Evolutionary conservation across 2,329 filamentous ascomycete species (phyloP), one percentile per base, ranked within the genome.

Genomic region (Xylariaceae sp.): DNA sequence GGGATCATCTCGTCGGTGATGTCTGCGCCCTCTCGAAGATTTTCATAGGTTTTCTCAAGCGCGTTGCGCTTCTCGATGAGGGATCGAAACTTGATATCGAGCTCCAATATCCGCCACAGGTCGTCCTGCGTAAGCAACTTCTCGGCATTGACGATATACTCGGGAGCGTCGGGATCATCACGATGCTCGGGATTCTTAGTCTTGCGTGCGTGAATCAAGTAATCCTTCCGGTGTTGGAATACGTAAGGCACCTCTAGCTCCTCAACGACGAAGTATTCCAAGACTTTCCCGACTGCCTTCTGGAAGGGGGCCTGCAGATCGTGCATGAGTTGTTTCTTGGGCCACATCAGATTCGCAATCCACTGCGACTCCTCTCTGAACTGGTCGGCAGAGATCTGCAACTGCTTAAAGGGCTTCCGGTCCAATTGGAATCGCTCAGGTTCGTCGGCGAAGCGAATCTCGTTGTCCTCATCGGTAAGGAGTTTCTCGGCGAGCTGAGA

Each of bases 141-240:
- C 60, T 94, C 85, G 1, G 89, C 88, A 39, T 69, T 73, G 37
- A 90, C 77, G 36, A 80, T 78, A 52, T 80, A 84, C 38, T 87
- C 79, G 2, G 80, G 77, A 2, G 73, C 77, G 48, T 87, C 79
- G 7, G 75, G 72, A 44, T 90, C 81, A 37, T 80, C 71, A 12
- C 72, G 70, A 42, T 76, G 57, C 18, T 69, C 60, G 53, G 78
- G 56, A 64, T 78, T 71, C 35, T 69, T 63, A 5, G 74, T 71
- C 53, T 85, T 88, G 45, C 80, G 81, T 16, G 84, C 83, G 52
- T 96, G 87, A 36, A 98, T 93, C 27, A 98, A 73, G 54, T 96
- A 98, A 57, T 98, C 92, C 60, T 95, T 94, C 40, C 92, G 86
- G 54, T 98, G 92, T 58, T 95, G 90, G 59, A 95, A 95, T 47